A percentile compares a stretch with the other conserved stretches of the same genome.
Evolutionary conservation across 371 early-diverging fungal genomes (phyloP).

Genomic region (Mortierella sp.): DNA sequence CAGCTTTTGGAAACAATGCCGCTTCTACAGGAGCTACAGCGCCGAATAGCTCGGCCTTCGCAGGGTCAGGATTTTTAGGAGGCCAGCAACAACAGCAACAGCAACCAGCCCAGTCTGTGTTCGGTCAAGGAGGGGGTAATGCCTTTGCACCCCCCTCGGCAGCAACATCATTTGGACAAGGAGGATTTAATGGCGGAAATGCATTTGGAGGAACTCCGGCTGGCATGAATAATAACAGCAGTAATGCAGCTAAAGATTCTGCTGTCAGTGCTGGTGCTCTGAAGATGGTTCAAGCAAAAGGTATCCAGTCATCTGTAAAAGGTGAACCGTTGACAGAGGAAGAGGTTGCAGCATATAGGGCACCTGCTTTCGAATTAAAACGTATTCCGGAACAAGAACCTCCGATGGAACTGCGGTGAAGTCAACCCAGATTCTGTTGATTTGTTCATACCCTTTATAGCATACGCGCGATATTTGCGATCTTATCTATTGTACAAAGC

Average conservation of each 20-base stretch:
- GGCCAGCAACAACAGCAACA: slow-evolving; percentile 9
- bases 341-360: slow-evolving; percentile 58
- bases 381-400: slow-evolving; percentile 66
- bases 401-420: slow-evolving; percentile 59
- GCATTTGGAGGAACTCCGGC: slow-evolving; percentile 3
- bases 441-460: not conserved
- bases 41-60: slow-evolving; percentile 34
- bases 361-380: slow-evolving; percentile 57
- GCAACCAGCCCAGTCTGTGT: slow-evolving; percentile 14
- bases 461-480: not conserved
- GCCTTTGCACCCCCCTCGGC: not conserved
- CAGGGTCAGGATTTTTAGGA: slow-evolving; percentile 30
- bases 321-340: slow-evolving; percentile 35
- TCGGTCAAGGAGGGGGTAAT: slow-evolving; percentile 6
- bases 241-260: slow-evolving; percentile 8
- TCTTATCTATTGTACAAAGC: slow-evolving; percentile 13
- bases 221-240: not conserved
- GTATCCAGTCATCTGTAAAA: slow-evolving; percentile 16
- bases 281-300: slow-evolving; percentile 39
- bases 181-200: not conserved
- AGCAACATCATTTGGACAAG: not conserved
- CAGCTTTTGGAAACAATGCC: slow-evolving; percentile 15
- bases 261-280: slow-evolving; percentile 16
- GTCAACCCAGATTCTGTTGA: not conserved
- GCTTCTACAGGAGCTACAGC: slow-evolving; percentile 47